Evolutionary conservation across 2,329 filamentous ascomycete species (phyloP).

Genomic region (Sporothrix variecibatus): DNA sequence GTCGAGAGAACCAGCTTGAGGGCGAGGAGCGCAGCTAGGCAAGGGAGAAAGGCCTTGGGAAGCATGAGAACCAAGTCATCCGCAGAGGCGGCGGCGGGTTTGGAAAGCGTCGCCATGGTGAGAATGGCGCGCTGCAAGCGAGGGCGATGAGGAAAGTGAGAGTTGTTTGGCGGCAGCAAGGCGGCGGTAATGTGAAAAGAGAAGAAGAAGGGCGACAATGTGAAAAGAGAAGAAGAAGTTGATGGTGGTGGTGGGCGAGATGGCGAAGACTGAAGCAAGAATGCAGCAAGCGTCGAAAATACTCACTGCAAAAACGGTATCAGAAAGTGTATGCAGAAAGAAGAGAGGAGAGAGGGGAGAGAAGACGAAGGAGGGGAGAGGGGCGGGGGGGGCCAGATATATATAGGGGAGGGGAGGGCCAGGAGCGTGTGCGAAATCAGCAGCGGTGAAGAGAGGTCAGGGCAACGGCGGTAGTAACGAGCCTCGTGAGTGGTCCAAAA

Average conservation of each 20-base stretch:
- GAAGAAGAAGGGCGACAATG: neutral
- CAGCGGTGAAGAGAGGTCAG: neutral
- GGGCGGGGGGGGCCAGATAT: neutral
- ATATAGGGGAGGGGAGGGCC: neutral
- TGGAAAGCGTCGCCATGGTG: neutral
- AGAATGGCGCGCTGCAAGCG: neutral
- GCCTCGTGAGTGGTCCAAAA: neutral
- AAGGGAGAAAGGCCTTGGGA: neutral
- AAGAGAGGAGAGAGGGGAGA: neutral
- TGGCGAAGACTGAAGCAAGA: neutral
- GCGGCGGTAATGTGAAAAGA: neutral
- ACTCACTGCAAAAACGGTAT: neutral
- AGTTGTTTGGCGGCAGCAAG: neutral
- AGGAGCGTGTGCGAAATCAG: neutral
- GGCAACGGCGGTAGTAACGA: neutral
- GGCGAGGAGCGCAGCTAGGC: neutral
- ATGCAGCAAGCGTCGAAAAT: neutral
- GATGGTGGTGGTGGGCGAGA: neutral
- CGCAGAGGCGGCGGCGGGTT: neutral
- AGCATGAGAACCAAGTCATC: neutral
- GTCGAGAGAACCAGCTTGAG: neutral
- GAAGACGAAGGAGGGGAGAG: neutral
- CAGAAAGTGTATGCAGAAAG: neutral
- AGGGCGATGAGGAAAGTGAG: neutral
- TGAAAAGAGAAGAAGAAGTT: neutral